These are phyloP conservation scores for Ministeria vibrans DNA, from an alignment of 78 protist genomes.

Conservation along the genomic window DNA sequence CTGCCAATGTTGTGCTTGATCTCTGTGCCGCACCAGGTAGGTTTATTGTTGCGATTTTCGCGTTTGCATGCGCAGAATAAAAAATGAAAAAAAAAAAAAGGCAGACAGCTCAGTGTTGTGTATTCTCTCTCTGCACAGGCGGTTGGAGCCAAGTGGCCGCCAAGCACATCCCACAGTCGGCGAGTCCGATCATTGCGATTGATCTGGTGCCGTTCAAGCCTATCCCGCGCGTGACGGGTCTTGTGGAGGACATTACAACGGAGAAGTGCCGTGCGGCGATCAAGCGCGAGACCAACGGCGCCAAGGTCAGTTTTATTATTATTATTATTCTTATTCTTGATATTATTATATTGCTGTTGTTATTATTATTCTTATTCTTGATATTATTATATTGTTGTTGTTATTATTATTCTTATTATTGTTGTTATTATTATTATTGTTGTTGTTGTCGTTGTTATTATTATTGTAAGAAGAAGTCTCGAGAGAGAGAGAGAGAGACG, in stretches of 20 bases:
- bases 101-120: no score
- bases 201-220: conserved; percentile 96
- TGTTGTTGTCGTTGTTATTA: not conserved
- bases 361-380: no score
- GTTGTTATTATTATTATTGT: not conserved
- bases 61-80: not conserved
- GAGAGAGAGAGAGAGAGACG: no score
- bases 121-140: not conserved
- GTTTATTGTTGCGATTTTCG: conserved; percentile 40
- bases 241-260: conserved; percentile 96
- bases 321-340: no score
- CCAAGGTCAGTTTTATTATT: conserved; percentile 30
- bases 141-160: conserved; percentile 61
- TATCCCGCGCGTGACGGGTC: conserved; percentile 53
- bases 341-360: no score
- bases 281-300: conserved; percentile 39
- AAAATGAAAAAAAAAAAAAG: no score
- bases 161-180: conserved; percentile 81
- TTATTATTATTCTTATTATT: no score
- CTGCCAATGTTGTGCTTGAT: conserved; percentile 80
- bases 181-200: conserved; percentile 85
- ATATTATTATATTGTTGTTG: no score
- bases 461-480: not conserved
- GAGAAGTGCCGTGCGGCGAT: conserved; percentile 74
- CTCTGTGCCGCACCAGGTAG: conserved; percentile 99